These are phyloP conservation scores for Moringa oleifera DNA, from an alignment of 345 rosid species.

Conservation along the genomic window DNA sequence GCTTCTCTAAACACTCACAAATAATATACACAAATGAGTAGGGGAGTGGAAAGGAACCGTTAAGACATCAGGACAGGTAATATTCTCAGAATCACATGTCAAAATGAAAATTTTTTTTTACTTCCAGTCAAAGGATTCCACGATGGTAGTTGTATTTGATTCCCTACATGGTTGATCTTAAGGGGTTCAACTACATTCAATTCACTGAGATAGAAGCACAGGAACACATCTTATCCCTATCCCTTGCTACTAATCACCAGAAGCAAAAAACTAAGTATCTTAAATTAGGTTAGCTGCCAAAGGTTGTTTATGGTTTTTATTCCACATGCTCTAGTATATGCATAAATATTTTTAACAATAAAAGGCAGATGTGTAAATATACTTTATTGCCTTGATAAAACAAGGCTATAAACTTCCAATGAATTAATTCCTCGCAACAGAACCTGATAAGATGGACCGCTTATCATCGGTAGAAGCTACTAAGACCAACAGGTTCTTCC, in stretches of 20 bases:
- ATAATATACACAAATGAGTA: no score
- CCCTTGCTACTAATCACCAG: background rate
- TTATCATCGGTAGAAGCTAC: background rate
- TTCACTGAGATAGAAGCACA: background rate
- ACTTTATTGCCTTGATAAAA: no score
- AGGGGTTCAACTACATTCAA: no score
- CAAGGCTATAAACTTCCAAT: background rate
- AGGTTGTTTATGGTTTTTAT: background rate
- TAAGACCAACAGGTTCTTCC: background rate
- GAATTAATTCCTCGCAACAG: background rate
- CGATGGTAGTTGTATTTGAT: background rate
- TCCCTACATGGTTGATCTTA: no score
- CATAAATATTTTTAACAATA: background rate
- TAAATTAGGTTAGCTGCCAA: no score
- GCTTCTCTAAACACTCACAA: no score
- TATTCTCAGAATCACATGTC: background rate
- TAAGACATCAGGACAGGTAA: no score
- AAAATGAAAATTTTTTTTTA: background rate
- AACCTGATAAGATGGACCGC: background rate
- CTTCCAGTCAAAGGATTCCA: background rate
- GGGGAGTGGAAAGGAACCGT: no score
- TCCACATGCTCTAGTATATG: background rate
- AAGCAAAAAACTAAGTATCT: background rate
- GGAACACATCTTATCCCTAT: no score
- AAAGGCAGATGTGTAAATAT: no score